Evolutionary conservation across 768 basidiomycete species (phyloP), one percentile per base, ranked within the genome.

Genomic region (Auriculariales sp.): DNA sequence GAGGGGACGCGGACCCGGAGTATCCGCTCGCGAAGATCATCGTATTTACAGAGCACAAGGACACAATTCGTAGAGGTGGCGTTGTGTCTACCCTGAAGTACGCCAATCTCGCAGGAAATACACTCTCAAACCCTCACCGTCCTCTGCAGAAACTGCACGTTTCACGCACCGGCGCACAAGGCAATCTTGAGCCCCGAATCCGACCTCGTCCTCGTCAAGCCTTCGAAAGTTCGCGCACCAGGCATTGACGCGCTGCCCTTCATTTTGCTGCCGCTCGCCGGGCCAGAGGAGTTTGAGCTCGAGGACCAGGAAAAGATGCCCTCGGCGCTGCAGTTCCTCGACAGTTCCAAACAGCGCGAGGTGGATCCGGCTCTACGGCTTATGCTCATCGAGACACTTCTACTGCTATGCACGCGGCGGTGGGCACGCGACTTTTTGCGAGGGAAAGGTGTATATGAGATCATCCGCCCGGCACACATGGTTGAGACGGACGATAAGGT

Each of bases 291-390:
- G 64, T 81, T 88, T 52, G 92, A 95, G 50, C 71, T 94, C 1
- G 93, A 97, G 84, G 88, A 89, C 34, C 85, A 90, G 69, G 95
- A 99, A 56, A 79, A 78, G 35, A 72, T 99, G 0, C 91, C 84
- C 0, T 67, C 78, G 11, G 75, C 83, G 0, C 70, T 97, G 10
- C 95, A 99, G 62, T 84, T 98, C 66, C 75, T 95, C 3, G 86
- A 89, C 1, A 70, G 80, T 0, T 79, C 80, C 10, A 99, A 99
- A 64, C 74, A 66, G 50, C 78, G 95, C 28, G 95, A 99, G 59
- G 59, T 71, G 2, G 92, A 98, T 59, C 56, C 78, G 0, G 74
- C 69, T 2, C 71, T 97, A 45, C 79, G 94, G 0, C 67, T 88
- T 46, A 88, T 79, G 25, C 83, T 86, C 57, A 69, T 97, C n/a